Evolutionary conservation across 768 basidiomycete genomes (phyloP), one percentile per base, ranked within the genome.

Genomic region (Suillus clintonianus): DNA sequence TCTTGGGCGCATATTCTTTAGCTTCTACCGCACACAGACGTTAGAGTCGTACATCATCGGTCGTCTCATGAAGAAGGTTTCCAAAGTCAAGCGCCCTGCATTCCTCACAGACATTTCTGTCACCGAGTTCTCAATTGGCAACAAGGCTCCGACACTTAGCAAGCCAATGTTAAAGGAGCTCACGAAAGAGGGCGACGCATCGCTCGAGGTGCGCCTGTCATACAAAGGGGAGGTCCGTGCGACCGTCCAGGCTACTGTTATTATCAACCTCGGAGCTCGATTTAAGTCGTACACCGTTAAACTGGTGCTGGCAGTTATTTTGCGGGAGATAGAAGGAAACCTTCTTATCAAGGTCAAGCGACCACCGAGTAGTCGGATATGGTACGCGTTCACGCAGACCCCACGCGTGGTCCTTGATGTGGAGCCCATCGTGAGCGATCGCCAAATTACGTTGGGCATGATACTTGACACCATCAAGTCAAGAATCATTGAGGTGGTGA

Each of bases 161-260:
- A 97, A 96, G 67, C 97, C 97, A 4, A 98, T 99, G 97, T 82
- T 99, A 61, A 99, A 99, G 79, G 95, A 98, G 70, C 87, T 98
- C 61, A 97, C 95, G 1, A 89, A 90, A 68, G 95, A 97, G 62
- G 97, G 97, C 19, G 93, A 97, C 67, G 94, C 95, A 0, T 84
- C 93, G 5, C 80, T 99, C 71, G 97, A 98, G 71, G 86, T 96
- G 7, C 89, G 91, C 65, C 76, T 97, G 30, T 82, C 81, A 14
- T 96, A 92, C 81, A 90, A 91, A 73, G 95, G 95, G 54, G 94
- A 94, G 71, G 79, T 98, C 30, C 85, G 95, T 17, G 90, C 97
- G 62, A 97, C 93, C 6, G 85, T 97, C 32, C 91, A 94, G 72
- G 93, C 96, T 1, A 92, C 90, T 0, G 95, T 92, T 1, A 91